Evolutionary conservation across 805 yeast genomes (phyloP).

Genomic region (Yarrowia sp.): DNA sequence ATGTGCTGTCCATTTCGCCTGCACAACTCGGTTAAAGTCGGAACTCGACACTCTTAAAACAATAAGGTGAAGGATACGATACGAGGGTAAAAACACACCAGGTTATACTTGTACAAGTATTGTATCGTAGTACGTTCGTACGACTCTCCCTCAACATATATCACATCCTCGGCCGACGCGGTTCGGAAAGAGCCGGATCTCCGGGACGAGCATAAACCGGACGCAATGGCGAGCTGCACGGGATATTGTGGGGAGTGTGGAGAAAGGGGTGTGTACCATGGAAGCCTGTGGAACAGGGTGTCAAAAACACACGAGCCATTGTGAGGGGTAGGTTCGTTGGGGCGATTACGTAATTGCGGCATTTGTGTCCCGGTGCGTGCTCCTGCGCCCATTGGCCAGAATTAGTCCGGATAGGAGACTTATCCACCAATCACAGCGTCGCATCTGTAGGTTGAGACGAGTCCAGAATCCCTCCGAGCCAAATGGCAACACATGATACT

Average conservation of each 20-base stretch:
- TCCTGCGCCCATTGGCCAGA: not conserved
- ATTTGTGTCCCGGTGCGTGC: not conserved
- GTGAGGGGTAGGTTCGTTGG: slow-evolving; percentile 6
- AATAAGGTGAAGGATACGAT: too few relatives aligned
- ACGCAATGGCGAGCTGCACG: not conserved
- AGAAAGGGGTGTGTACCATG: slow-evolving; percentile 14
- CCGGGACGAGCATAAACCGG: slow-evolving; percentile 15
- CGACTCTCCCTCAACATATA: too few relatives aligned
- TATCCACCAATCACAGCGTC: not conserved
- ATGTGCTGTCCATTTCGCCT: too few relatives aligned
- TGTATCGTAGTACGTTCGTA: too few relatives aligned
- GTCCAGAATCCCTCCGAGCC: too few relatives aligned
- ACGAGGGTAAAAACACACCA: too few relatives aligned
- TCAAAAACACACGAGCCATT: not conserved
- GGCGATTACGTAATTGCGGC: slow-evolving; percentile 17
- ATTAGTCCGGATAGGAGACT: slow-evolving; percentile 20
- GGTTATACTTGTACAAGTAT: too few relatives aligned
- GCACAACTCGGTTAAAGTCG: not conserved
- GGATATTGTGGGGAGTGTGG: slow-evolving; percentile 15
- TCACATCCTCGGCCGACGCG: not conserved
- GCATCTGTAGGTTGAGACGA: not conserved
- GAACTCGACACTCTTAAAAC: too few relatives aligned
- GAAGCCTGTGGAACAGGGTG: not conserved
- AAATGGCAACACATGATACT: slow-evolving; percentile 8
- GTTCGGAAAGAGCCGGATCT: slow-evolving; percentile 19